Conservation (phyloP, 306 rosid species). For the Lathyrus aphaca region DNA sequence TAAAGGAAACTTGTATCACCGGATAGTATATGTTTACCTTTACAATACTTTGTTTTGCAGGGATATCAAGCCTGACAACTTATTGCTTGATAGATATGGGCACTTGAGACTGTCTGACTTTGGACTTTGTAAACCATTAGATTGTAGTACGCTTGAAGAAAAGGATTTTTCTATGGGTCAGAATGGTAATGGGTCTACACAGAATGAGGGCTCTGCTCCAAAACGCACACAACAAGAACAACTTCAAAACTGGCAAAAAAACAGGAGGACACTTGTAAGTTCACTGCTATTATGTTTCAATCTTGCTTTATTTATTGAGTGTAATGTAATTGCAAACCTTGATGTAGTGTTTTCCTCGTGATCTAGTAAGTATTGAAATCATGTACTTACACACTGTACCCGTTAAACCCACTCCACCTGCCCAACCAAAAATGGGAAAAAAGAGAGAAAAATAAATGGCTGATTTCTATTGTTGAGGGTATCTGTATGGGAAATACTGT, state of each 20-base stretch:
- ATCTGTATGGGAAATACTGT: slow-evolving; percentile 9
- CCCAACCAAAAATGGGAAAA: neutral
- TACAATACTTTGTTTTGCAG: slow-evolving; percentile 54
- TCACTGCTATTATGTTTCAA: slow-evolving; percentile 28
- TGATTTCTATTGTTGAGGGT: slow-evolving; percentile 28
- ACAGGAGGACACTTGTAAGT: slow-evolving; percentile 94
- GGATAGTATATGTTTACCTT: slow-evolving; percentile 21
- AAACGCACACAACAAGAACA: slow-evolving; percentile 94
- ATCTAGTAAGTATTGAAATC: slow-evolving; percentile 12
- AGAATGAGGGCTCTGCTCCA: slow-evolving; percentile 69
- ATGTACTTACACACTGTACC: slow-evolving; percentile 6
- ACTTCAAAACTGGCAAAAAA: slow-evolving; percentile 94
- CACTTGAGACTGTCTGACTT: slow-evolving; percentile 95
- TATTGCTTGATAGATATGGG: slow-evolving; percentile 92
- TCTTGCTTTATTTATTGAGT: slow-evolving; percentile 26
- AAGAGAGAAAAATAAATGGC: slow-evolving; percentile 6
- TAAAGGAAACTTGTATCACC: slow-evolving; percentile 22
- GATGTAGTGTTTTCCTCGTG: slow-evolving; percentile 19
- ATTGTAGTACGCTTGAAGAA: slow-evolving; percentile 83
- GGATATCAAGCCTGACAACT: slow-evolving; percentile 97
- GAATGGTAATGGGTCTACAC: slow-evolving; percentile 59
- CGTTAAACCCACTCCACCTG: neutral
- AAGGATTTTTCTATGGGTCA: slow-evolving; percentile 69
- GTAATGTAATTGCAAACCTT: slow-evolving; percentile 23
- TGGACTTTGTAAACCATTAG: slow-evolving; percentile 97